Conservation (phyloP, 129 eudicot genomes). For the Artemisia annua region DNA sequence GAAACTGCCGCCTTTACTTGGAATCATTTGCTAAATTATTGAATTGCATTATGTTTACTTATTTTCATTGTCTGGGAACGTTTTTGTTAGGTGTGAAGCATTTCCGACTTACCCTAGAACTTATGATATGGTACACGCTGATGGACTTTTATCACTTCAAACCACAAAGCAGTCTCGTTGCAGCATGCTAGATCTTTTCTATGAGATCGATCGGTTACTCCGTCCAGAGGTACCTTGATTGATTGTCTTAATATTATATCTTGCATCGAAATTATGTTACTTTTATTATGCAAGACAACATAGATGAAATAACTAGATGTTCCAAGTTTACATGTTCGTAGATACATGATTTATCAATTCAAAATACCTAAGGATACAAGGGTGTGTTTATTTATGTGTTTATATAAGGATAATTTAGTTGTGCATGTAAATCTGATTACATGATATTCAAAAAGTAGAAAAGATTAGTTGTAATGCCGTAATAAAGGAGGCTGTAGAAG, state of each 20-base stretch:
- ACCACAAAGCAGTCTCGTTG: constrained; percentile 64
- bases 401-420: neutral
- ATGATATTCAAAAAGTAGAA: neutral
- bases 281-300: neutral
- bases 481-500: too few relatives aligned
- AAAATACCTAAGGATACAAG: too few relatives aligned
- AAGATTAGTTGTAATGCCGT: neutral
- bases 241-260: neutral
- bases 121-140: constrained; percentile 93
- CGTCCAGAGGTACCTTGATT: constrained; percentile 84
- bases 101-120: constrained; percentile 95
- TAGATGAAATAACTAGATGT: neutral
- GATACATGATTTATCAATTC: too few relatives aligned
- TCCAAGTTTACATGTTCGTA: too few relatives aligned
- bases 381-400: neutral
- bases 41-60: neutral
- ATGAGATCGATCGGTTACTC: constrained; percentile 88
- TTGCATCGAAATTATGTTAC: neutral
- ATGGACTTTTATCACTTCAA: constrained; percentile 83
- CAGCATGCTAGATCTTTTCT: constrained; percentile 61
- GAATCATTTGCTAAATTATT: neutral
- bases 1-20: neutral
- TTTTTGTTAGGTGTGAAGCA: constrained; percentile 77
- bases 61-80: neutral
- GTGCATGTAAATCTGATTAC: neutral